Evolutionary conservation across 768 basidiomycete genomes (phyloP), one percentile per base, ranked within the genome.

Genomic region (Baorangia bicolor): DNA sequence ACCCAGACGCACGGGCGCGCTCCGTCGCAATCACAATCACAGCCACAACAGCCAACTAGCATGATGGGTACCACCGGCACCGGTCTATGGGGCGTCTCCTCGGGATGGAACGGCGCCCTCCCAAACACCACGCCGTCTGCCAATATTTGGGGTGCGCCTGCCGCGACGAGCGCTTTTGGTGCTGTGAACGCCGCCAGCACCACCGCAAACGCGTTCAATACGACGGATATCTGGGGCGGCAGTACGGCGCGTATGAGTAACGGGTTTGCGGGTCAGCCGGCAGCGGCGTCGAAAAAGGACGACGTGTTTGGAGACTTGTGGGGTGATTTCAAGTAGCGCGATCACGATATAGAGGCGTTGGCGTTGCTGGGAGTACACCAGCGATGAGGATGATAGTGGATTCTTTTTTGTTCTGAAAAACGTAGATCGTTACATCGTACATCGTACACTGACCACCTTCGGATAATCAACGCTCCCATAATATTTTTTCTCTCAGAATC

Each of bases 241-340:
- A 59, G 74, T 2, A 40, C 67, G n/a, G 44, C 69, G 9, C 60
- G 63, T 30, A 77, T 80, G 61, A 46, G 71, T 16, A 78, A 75
- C 54, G 71, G 68, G 51, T 64, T 65, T 47, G 65, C 58, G 25
- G 57, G 69, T 28, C 66, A 70, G 48, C 58, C 75, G 1, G 21
- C 73, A n/a, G 57, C 66, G 1, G 67, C 66, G 46, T 67, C 73
- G 56, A 86, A 88, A 76, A 87, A 81, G 71, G 90, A 91, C 58
- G 90, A 93, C 63, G 84, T 76, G 8, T 92, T 92, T 65, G 89
- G 87, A 8, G 89, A 92, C 71, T 70, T 93, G 46, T 92, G 91
- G 91, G 88, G 89, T 46, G 83, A 85, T 37, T 90, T 90, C 71
- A 91, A 91, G 77, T 92, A 51, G 20, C 3, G 38, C 13, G 37